Conservation (phyloP, 495 filamentous ascomycete genomes). For the Margaritispora aquatica region DNA sequence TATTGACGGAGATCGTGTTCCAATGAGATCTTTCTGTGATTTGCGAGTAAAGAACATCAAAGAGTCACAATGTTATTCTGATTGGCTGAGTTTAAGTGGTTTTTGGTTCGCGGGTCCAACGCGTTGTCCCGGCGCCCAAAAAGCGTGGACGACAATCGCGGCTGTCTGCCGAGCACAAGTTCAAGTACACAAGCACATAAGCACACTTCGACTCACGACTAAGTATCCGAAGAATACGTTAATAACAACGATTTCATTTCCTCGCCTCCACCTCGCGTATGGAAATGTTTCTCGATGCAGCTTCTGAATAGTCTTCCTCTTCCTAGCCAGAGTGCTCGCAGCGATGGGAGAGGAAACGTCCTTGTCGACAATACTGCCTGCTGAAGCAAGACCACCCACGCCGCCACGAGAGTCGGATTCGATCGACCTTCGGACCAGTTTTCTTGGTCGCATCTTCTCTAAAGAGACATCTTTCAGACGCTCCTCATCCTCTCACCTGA, state of each 20-base stretch:
- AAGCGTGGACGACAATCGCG: neutral
- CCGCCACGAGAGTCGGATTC: constrained; percentile 40
- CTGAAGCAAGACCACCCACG: constrained; percentile 46
- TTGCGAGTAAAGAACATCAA: too few species aligned
- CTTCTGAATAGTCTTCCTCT: neutral
- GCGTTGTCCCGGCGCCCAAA: neutral
- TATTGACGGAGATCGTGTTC: too few species aligned
- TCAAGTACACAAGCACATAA: too few species aligned
- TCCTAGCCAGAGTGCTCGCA: constrained; percentile 23
- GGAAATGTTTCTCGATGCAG: constrained; percentile 18
- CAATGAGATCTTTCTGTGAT: too few species aligned
- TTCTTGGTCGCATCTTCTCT: constrained; percentile 6
- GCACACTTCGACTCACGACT: too few species aligned
- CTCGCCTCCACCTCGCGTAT: too few species aligned
- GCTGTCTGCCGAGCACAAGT: neutral
- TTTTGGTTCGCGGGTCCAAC: neutral
- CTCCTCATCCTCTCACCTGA: constrained; percentile 28
- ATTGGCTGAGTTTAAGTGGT: neutral
- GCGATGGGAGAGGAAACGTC: constrained; percentile 41
- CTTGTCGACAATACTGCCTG: constrained; percentile 34
- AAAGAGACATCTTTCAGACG: constrained; percentile 4
- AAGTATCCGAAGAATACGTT: too few species aligned
- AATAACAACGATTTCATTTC: neutral
- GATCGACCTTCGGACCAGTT: neutral
- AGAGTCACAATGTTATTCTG: too few species aligned